Conservation (phyloP, 441 rosid species). For the Kokia cookei region DNA sequence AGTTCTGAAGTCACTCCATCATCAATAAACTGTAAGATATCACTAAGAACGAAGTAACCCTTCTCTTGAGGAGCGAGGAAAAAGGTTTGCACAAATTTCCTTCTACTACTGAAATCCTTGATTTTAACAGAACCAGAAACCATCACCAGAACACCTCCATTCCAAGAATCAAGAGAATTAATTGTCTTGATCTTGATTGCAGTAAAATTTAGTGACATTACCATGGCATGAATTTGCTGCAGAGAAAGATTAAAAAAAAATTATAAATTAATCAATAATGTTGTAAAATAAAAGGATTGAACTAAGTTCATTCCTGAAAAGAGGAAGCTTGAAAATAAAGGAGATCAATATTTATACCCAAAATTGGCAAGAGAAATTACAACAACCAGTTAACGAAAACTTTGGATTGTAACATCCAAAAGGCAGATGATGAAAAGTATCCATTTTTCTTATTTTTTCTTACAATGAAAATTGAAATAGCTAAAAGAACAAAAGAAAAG, state of each 20-base stretch:
- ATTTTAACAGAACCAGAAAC: constrained; percentile 63
- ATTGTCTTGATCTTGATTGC: constrained; percentile 71
- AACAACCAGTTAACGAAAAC: background rate
- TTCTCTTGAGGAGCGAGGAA: constrained; percentile 75
- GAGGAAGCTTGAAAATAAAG: background rate
- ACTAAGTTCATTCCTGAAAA: background rate
- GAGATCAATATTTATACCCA: background rate
- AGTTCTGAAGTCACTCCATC: constrained; percentile 37
- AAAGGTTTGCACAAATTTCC: constrained; percentile 60
- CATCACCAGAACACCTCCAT: constrained; percentile 61
- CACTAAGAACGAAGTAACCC: constrained; percentile 67
- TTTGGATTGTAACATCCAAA: background rate
- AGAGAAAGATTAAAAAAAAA: background rate
- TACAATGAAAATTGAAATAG: background rate
- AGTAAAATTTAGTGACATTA: constrained; percentile 47
- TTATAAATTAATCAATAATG: background rate
- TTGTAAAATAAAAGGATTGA: background rate
- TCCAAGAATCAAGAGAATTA: constrained; percentile 60
- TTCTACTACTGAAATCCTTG: constrained; percentile 35
- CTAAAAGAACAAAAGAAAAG: background rate
- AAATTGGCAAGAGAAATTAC: background rate
- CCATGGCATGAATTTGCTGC: constrained; percentile 59
- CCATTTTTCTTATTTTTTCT: background rate
- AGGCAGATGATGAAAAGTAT: background rate
- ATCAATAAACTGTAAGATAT: constrained; percentile 55